A percentile compares a stretch with the other conserved stretches of the same genome.
Conservation (phyloP, 2,329 filamentous ascomycete species). For the Cladosporium sp. region DNA sequence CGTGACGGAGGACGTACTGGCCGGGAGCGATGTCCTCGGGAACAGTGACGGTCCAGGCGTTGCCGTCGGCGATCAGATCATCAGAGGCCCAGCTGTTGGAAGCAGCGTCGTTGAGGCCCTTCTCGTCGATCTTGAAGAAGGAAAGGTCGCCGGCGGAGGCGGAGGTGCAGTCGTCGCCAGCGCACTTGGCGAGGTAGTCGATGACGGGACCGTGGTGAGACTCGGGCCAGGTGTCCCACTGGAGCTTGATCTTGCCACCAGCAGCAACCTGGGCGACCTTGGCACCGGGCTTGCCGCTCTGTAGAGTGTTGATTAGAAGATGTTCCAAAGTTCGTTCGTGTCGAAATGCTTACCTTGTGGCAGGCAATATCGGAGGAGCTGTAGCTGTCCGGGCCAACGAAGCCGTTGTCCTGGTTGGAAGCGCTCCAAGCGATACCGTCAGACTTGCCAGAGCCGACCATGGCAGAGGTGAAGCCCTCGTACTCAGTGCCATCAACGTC, state of each 20-base stretch:
- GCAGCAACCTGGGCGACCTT: slow-evolving; percentile 55
- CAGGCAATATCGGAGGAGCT: slow-evolving; percentile 14
- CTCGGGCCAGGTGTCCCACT: slow-evolving; percentile 63
- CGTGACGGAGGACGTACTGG: slow-evolving; percentile 59
- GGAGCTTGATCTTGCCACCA: slow-evolving; percentile 54
- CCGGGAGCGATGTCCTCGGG: slow-evolving; percentile 51
- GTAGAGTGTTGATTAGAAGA: background rate
- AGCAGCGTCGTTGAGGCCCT: slow-evolving; percentile 46
- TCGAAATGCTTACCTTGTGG: slow-evolving; percentile 7
- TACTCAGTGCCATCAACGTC: slow-evolving; percentile 47
- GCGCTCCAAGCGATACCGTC: slow-evolving; percentile 6
- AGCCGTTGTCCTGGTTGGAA: slow-evolving; percentile 15
- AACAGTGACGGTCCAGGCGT: slow-evolving; percentile 42
- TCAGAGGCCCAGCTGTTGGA: slow-evolving; percentile 55
- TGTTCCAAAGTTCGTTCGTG: background rate
- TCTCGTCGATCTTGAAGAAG: slow-evolving; percentile 62
- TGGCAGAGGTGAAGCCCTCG: slow-evolving; percentile 34
- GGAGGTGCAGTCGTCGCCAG: slow-evolving; percentile 48
- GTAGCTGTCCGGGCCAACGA: slow-evolving; percentile 10
- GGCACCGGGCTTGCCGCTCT: slow-evolving; percentile 32
- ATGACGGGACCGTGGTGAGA: slow-evolving; percentile 62
- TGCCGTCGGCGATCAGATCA: slow-evolving; percentile 37
- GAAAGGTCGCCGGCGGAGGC: slow-evolving; percentile 52
- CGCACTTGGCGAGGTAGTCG: slow-evolving; percentile 56
- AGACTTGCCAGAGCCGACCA: background rate